These are phyloP conservation scores for Pseudopediastrum boryanum DNA, from an alignment of 139 green algal species.

Conservation along the genomic window DNA sequence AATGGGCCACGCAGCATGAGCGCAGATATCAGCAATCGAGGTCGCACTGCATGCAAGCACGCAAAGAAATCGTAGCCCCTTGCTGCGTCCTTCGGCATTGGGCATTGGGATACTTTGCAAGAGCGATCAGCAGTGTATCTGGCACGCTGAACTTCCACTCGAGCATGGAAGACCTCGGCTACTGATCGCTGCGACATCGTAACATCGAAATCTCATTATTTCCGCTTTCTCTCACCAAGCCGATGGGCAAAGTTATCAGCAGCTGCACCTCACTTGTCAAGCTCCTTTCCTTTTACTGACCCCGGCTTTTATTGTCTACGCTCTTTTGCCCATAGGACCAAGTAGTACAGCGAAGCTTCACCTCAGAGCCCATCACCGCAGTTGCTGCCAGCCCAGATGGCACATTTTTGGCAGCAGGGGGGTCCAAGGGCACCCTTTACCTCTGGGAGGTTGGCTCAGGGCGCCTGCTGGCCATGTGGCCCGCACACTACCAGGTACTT, in stretches of 20 bases:
- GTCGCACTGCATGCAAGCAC: not conserved
- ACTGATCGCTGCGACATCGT: no score
- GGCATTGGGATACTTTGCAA: not conserved
- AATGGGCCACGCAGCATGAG: not conserved
- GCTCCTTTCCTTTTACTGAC: not conserved
- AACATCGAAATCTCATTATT: no score
- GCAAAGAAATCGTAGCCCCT: not conserved
- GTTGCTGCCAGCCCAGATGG: conserved; percentile 67
- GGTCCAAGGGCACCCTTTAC: conserved; percentile 69
- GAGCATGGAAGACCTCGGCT: not conserved
- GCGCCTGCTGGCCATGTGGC: conserved; percentile 80
- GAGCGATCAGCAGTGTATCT: conserved; percentile 15
- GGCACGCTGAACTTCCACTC: conserved; percentile 21
- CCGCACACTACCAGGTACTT: conserved; percentile 86
- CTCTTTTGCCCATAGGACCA: conserved; percentile 61
- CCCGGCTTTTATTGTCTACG: not conserved
- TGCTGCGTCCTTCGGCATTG: not conserved
- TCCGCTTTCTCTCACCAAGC: no score
- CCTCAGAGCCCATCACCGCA: conserved; percentile 57
- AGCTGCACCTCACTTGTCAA: no score
- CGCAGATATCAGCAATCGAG: not conserved
- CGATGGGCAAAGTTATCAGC: no score
- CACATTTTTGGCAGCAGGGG: conserved; percentile 62
- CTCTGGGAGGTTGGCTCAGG: conserved; percentile 82
- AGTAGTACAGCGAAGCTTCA: conserved; percentile 73